phyloP scores from a whole-genome alignment of 2,329 filamentous ascomycete genomes.

The Onygenales sp. region DNA sequence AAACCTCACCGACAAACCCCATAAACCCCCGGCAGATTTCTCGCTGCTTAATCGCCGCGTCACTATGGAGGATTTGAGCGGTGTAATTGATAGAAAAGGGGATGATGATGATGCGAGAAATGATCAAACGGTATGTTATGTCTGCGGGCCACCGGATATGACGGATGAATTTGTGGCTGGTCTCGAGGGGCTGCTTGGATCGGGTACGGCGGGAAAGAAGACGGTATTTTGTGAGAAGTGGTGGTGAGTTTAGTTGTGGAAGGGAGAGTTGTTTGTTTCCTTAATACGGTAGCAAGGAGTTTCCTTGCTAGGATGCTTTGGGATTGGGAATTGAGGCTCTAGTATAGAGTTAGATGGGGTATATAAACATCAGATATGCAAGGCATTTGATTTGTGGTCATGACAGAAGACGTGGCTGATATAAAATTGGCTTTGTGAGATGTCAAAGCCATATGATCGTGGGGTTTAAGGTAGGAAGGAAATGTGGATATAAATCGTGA shows the following conservation, averaged over 20 bases:
- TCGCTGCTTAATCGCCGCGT: slow-evolving; percentile 26
- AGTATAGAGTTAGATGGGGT: too few species aligned
- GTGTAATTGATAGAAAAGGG: slow-evolving; percentile 21
- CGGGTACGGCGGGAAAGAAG: slow-evolving; percentile 26
- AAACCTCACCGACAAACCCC: slow-evolving; percentile 15
- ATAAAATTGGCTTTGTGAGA: too few species aligned
- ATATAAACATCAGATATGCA: too few species aligned
- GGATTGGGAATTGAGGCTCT: too few species aligned
- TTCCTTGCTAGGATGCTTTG: too few species aligned
- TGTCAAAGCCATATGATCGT: too few species aligned
- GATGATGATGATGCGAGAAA: slow-evolving; percentile 21
- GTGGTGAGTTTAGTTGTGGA: slow-evolving; percentile 8
- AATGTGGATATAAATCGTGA: too few species aligned
- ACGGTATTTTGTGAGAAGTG: slow-evolving; percentile 35
- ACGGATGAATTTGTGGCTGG: slow-evolving; percentile 54
- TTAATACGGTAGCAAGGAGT: too few species aligned
- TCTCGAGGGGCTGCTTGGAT: slow-evolving; percentile 28
- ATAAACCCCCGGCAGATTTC: slow-evolving; percentile 14
- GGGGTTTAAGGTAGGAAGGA: too few species aligned
- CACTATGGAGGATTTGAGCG: slow-evolving; percentile 24
- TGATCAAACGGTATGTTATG: slow-evolving; percentile 45
- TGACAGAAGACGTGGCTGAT: too few species aligned
- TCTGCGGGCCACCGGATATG: slow-evolving; percentile 61
- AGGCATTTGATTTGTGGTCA: too few species aligned
- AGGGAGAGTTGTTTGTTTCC: neutral